Percentiles rank a stretch among this genome's conserved stretches.
These are phyloP conservation scores for Bertia moriformis DNA, from an alignment of 2,329 filamentous ascomycete genomes.

Conservation along the genomic window DNA sequence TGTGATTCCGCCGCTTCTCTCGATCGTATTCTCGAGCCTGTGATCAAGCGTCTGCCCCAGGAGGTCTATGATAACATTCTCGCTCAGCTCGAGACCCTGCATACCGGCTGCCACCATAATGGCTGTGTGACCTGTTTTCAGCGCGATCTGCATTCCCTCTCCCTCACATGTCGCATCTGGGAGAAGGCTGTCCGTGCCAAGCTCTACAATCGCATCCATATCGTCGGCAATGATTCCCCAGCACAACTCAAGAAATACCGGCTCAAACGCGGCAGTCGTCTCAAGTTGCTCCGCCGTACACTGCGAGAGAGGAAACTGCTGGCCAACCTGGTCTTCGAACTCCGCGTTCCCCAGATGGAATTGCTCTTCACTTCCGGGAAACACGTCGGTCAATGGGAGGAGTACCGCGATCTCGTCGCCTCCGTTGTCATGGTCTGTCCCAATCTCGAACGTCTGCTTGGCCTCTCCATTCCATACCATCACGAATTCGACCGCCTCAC, in stretches of 20 bases:
- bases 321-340: constrained; percentile 33
- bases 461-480: constrained; percentile 33
- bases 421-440: constrained; percentile 44
- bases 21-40: neutral
- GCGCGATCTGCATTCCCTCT: constrained; percentile 33
- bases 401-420: constrained; percentile 33
- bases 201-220: constrained; percentile 31
- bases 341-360: constrained; percentile 34
- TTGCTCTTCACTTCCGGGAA: constrained; percentile 18
- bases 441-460: constrained; percentile 35
- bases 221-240: constrained; percentile 28
- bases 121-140: constrained; percentile 36
- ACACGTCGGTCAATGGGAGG: constrained; percentile 24
- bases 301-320: constrained; percentile 32
- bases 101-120: neutral
- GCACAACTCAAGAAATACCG: constrained; percentile 28
- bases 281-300: constrained; percentile 37
- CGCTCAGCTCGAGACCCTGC: neutral
- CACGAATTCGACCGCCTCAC: constrained; percentile 37
- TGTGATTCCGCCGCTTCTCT: neutral
- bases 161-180: constrained; percentile 39
- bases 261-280: constrained; percentile 28
- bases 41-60: neutral
- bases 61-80: constrained; percentile 1
- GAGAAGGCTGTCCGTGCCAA: constrained; percentile 30